Conservation (phyloP, 805 yeast species). For the Lipomyces orientalis region DNA sequence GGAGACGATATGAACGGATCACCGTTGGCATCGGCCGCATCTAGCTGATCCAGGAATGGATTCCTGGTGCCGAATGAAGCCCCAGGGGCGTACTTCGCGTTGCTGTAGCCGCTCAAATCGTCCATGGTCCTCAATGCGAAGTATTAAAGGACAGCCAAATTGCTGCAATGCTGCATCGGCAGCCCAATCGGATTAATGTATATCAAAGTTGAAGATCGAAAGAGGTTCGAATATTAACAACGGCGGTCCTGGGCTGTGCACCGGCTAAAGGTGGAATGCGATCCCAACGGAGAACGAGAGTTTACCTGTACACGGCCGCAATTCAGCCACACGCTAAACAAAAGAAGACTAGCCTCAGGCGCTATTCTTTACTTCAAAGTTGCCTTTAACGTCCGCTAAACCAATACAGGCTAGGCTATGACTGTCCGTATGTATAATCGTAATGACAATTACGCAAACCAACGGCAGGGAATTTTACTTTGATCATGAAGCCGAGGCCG, state of each 20-base stretch:
- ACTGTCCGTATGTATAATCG: too few relatives aligned
- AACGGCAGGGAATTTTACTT: too few relatives aligned
- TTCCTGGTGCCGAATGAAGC: background rate
- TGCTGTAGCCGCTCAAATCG: background rate
- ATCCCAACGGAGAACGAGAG: too few relatives aligned
- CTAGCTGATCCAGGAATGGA: constrained; percentile 5
- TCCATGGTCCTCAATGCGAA: background rate
- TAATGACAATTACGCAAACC: too few relatives aligned
- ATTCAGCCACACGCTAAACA: background rate
- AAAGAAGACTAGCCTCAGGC: background rate
- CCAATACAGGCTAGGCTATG: too few relatives aligned
- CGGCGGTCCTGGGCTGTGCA: background rate
- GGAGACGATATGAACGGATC: constrained; percentile 1
- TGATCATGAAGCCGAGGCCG: too few relatives aligned
- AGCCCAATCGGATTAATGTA: background rate
- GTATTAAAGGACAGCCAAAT: background rate
- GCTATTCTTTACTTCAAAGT: background rate
- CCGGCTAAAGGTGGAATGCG: background rate
- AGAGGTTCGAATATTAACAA: background rate
- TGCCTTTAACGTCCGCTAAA: background rate
- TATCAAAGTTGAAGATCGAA: background rate
- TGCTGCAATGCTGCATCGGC: background rate
- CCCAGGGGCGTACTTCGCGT: background rate
- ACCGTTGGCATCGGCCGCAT: background rate
- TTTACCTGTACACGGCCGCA: background rate